A percentile compares a stretch with the other conserved stretches of the same genome.
These are phyloP conservation scores for Priceomyces fermenticarens DNA, from an alignment of 805 yeast species.

Conservation along the genomic window DNA sequence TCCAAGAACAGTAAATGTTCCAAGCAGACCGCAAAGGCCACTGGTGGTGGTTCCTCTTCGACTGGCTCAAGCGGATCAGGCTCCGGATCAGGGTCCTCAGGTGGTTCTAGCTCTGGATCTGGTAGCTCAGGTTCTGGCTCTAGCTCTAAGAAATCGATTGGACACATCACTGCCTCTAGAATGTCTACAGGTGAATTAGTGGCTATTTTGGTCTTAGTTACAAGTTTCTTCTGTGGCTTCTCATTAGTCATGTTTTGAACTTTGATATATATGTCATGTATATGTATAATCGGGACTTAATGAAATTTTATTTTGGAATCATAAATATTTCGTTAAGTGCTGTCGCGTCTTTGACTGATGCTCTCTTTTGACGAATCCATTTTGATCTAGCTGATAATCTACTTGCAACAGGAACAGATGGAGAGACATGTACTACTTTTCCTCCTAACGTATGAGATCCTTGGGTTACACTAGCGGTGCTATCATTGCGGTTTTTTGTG, in stretches of 20 bases:
- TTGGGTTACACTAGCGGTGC: not conserved
- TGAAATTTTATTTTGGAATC: constrained; percentile 50
- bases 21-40: constrained; percentile 17
- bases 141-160: constrained; percentile 21
- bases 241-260: constrained; percentile 24
- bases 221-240: constrained; percentile 44
- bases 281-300: not conserved
- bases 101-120: constrained; percentile 17
- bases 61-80: constrained; percentile 15
- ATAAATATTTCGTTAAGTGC: constrained; percentile 91
- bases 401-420: constrained; percentile 24
- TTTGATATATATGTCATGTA: constrained; percentile 1
- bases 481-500: no score
- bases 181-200: constrained; percentile 27
- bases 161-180: constrained; percentile 16
- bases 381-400: constrained; percentile 67
- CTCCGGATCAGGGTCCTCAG: constrained; percentile 20
- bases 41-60: constrained; percentile 11
- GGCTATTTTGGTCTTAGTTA: constrained; percentile 27
- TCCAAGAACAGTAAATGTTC: constrained; percentile 29
- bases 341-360: constrained; percentile 85
- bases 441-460: not conserved
- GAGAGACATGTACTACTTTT: constrained; percentile 5
- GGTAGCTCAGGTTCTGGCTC: constrained; percentile 19
- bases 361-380: constrained; percentile 87